Evolutionary conservation across 208 protist genomes (phyloP).

Genomic region (Trypanosoma melophagium): DNA sequence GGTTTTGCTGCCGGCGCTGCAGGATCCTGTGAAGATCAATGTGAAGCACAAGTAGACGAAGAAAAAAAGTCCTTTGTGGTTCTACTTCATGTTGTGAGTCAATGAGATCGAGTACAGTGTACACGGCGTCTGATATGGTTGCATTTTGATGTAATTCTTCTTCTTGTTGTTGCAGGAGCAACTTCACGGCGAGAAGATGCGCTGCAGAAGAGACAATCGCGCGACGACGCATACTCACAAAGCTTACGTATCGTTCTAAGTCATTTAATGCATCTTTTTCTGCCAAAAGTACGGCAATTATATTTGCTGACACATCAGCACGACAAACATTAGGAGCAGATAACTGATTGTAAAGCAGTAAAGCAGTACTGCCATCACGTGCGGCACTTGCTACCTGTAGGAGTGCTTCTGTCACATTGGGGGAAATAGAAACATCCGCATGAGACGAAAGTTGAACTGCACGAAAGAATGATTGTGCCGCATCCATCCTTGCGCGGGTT

Average conservation of each 20-base stretch:
- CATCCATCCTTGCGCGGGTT: constrained; percentile 11
- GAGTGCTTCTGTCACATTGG: constrained; percentile 12
- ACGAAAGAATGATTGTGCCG: constrained; percentile 25
- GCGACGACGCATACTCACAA: constrained; percentile 31
- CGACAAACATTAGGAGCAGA: constrained; percentile 31
- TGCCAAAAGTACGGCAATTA: constrained; percentile 39
- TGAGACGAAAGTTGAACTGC: constrained; percentile 25
- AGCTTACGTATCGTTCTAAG: constrained; percentile 44
- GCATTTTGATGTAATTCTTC: neutral
- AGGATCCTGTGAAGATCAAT: constrained; percentile 11
- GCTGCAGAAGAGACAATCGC: constrained; percentile 32
- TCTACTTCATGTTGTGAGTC: constrained; percentile 20
- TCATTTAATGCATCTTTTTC: constrained; percentile 23
- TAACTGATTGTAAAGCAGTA: constrained; percentile 61
- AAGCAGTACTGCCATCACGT: constrained; percentile 20
- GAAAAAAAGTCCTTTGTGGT: constrained; percentile 44
- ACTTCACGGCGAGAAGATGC: constrained; percentile 43
- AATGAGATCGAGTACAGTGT: constrained; percentile 37
- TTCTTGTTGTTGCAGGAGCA: constrained; percentile 22
- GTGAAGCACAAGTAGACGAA: constrained; percentile 39
- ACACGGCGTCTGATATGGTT: constrained; percentile 23
- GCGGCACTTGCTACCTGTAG: constrained; percentile 26
- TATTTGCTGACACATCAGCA: constrained; percentile 33
- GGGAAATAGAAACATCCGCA: constrained; percentile 27
- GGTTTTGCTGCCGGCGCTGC: neutral